phyloP scores from a whole-genome alignment of 2,329 filamentous ascomycete species.

The Pseudogymnoascus sp. region DNA sequence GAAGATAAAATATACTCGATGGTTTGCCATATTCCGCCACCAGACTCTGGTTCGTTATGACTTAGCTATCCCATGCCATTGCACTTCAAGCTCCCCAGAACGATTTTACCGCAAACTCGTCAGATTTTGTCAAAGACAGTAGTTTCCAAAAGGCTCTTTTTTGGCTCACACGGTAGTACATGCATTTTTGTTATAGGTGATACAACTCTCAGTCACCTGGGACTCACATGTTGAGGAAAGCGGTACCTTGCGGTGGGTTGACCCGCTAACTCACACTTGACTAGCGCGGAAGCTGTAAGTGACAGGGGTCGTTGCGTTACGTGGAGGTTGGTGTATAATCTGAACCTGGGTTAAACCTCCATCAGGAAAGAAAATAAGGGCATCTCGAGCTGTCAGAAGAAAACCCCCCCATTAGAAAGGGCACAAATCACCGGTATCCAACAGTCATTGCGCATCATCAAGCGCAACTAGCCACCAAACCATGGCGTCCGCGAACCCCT shows the following conservation, averaged over 20 bases:
- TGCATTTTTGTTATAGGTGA: not conserved
- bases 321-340: conserved; percentile 2
- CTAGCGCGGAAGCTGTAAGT: not conserved
- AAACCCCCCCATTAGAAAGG: not conserved
- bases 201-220: not conserved
- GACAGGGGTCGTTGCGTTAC: conserved; percentile 8
- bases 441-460: conserved; percentile 2
- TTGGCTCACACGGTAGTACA: not conserved
- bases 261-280: not conserved
- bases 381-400: not conserved
- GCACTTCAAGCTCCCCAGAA: not conserved
- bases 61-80: not conserved
- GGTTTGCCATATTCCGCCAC: not conserved
- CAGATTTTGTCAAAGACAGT: not conserved
- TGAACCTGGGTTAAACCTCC: not conserved
- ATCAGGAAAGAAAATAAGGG: not conserved
- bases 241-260: not conserved
- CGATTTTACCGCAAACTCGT: not conserved
- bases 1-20: not conserved
- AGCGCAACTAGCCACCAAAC: conserved; percentile 8
- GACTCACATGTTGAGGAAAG: not conserved
- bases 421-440: not conserved
- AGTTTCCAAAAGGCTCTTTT: not conserved
- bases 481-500: conserved; percentile 34
- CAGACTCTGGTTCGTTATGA: not conserved